Base-by-base conservation (phyloP, 2,329 filamentous ascomycete genomes). In the Exophiala oligosperma region DNA sequence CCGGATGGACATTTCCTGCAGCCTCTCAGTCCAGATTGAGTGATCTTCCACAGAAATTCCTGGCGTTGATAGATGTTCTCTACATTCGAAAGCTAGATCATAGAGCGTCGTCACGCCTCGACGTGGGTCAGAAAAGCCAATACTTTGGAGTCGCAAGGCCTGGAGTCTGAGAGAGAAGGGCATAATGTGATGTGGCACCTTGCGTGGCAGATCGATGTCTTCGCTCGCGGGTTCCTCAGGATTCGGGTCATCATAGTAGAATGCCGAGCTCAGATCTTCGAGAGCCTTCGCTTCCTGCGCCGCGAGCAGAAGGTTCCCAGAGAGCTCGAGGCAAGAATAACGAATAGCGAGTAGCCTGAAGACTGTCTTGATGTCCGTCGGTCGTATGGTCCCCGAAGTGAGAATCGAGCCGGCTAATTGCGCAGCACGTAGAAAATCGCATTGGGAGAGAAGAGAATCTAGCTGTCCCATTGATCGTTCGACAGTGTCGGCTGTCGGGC, bases 71-170 rank as follows among this genome's bases (percentile, higher is more conserved):
- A 90, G 77, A 56, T 82, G 81, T 1, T 78, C 76, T 17, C 92
- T 81, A 1, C 90, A 91, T 72, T 96, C 91, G 7, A 89, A 76
- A 0, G 88, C 92, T 1, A 97, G 81, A 62, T 96, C 92, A 70
- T 96, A 96, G 71, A 96, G 91, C 46, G 89, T 90, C 81, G 94
- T 93, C 57, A 99, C 87, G 2, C 90, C 89, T 61, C 92, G 83
- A 3, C 93, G 82, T 50, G 87, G 84, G 73, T 99, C 94, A 3
- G 88, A 88, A 63, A 94, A 95, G 1, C 91, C 91, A 47, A 96
- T 83, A 0, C 90, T 91, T 66, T 96, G 91, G 21, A 97, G 80
- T 1, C 92, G 84, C 7, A 97, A 89, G 5, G 88, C 87, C 14
- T 97, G 80, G 2, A 97, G 82, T 5, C 94, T 85, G 52, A 99